These are phyloP conservation scores for Biancaea sappan DNA, from an alignment of 306 rosid genomes.

Conservation along the genomic window DNA sequence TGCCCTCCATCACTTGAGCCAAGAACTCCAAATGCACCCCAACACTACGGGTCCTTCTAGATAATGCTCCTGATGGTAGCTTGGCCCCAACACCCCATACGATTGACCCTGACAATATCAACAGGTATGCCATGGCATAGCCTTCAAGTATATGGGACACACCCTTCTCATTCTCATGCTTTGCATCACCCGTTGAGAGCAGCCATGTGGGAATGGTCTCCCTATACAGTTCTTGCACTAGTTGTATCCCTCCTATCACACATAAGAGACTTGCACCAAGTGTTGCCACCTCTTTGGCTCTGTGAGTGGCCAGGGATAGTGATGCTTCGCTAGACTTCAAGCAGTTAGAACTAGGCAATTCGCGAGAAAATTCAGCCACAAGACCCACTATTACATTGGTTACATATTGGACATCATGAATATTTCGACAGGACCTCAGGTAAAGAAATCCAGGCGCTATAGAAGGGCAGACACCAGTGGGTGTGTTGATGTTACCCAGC, in stretches of 20 bases:
- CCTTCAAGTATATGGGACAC: constrained; percentile 58
- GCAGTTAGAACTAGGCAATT: constrained; percentile 39
- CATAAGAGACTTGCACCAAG: constrained; percentile 74
- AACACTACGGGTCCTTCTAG: constrained; percentile 50
- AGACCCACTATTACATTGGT: constrained; percentile 57
- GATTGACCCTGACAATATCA: constrained; percentile 57
- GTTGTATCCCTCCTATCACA: constrained; percentile 58
- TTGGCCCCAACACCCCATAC: constrained; percentile 65
- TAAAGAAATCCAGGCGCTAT: constrained; percentile 80
- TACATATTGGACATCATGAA: constrained; percentile 51
- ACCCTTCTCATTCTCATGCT: constrained; percentile 35
- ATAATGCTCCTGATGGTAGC: constrained; percentile 42
- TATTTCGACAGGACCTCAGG: constrained; percentile 62
- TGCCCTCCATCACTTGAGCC: constrained; percentile 68
- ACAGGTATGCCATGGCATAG: constrained; percentile 70
- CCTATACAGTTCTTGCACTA: constrained; percentile 65
- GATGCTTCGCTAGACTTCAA: constrained; percentile 56
- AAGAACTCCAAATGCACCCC: constrained; percentile 70
- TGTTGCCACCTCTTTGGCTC: constrained; percentile 60
- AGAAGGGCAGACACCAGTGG: constrained; percentile 40
- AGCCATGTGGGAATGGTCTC: constrained; percentile 83
- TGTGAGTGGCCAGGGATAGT: constrained; percentile 51
- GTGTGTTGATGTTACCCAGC: constrained; percentile 53
- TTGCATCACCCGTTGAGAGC: constrained; percentile 46
- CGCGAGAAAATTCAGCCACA: constrained; percentile 53